Percentiles rank a stretch among this genome's conserved stretches.
phyloP scores from a whole-genome alignment of 2,329 filamentous ascomycete species.

The Daldinia sp. region DNA sequence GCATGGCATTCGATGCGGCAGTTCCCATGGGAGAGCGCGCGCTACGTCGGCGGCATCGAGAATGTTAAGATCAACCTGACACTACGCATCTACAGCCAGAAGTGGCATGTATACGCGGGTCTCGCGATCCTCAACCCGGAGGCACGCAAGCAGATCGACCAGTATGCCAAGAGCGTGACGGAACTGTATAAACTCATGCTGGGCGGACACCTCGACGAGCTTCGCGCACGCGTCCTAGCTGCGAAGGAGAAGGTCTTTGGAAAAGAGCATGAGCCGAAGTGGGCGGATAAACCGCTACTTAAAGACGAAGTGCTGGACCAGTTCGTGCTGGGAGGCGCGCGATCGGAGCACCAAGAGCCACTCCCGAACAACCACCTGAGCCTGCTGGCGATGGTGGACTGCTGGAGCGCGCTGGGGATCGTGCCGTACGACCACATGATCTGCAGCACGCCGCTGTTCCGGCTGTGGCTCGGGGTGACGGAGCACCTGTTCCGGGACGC shows the following conservation, averaged over 20 bases:
- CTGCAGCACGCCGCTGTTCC: slow-evolving; percentile 96
- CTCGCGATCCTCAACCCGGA: slow-evolving; percentile 96
- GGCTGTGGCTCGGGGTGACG: slow-evolving; percentile 95
- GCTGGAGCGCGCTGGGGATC: slow-evolving; percentile 94
- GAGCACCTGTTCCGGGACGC: slow-evolving; percentile 93
- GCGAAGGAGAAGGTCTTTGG: slow-evolving; percentile 79
- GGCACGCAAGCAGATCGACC: slow-evolving; percentile 89
- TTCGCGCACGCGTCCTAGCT: slow-evolving; percentile 75
- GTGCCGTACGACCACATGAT: slow-evolving; percentile 99
- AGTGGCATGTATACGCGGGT: slow-evolving; percentile 99
- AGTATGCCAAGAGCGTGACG: slow-evolving; percentile 93
- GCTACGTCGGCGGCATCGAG: slow-evolving; percentile 96
- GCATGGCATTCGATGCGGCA: slow-evolving; percentile 96
- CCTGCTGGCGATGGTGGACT: slow-evolving; percentile 96
- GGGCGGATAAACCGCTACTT: slow-evolving; percentile 75
- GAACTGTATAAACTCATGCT: slow-evolving; percentile 98
- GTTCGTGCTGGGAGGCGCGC: slow-evolving; percentile 76
- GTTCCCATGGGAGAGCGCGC: slow-evolving; percentile 96
- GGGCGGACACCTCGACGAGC: slow-evolving; percentile 80
- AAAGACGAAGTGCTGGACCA: slow-evolving; percentile 87
- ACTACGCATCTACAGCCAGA: slow-evolving; percentile 96
- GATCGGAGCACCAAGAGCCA: slow-evolving; percentile 48
- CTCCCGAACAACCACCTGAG: slow-evolving; percentile 94
- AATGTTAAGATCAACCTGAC: slow-evolving; percentile 99
- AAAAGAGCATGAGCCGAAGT: slow-evolving; percentile 72